These are phyloP conservation scores for Cryphonectria carpinicola DNA, from an alignment of 2,329 filamentous ascomycete genomes.

Conservation along the genomic window DNA sequence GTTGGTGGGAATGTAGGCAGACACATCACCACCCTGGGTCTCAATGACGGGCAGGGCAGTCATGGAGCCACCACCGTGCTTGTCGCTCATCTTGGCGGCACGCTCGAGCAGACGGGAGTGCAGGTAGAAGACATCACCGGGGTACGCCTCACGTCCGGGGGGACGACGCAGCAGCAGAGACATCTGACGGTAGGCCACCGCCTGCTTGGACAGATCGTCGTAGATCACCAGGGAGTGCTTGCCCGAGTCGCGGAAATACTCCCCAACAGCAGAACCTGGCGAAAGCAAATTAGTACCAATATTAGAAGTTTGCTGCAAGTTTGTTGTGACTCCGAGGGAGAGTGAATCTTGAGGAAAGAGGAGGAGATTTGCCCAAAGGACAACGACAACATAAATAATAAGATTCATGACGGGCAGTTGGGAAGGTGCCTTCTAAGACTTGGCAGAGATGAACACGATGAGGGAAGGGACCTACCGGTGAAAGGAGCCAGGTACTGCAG, in stretches of 20 bases:
- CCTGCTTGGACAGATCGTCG: constrained; percentile 98
- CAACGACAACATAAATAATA: background rate
- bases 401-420: too few relatives aligned
- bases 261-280: constrained; percentile 49
- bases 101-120: constrained; percentile 99
- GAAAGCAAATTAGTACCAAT: background rate
- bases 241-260: constrained; percentile 81
- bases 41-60: constrained; percentile 98
- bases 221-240: constrained; percentile 89
- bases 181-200: constrained; percentile 80
- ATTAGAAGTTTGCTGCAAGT: too few relatives aligned
- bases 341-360: too few relatives aligned
- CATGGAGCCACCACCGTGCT: constrained; percentile 92
- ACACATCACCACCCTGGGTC: constrained; percentile 99
- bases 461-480: constrained; percentile 61
- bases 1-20: constrained; percentile 99
- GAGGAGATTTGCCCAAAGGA: background rate
- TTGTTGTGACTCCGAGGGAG: too few relatives aligned
- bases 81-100: constrained; percentile 98
- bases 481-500: constrained; percentile 95
- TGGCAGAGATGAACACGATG: background rate
- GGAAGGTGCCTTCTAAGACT: background rate
- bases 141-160: constrained; percentile 98
- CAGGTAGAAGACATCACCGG: constrained; percentile 98
- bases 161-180: constrained; percentile 96